A percentile compares a stretch with the other conserved stretches of the same genome.
These are phyloP conservation scores for Gillenia trifoliata DNA, from an alignment of 306 rosid genomes.

Conservation along the genomic window DNA sequence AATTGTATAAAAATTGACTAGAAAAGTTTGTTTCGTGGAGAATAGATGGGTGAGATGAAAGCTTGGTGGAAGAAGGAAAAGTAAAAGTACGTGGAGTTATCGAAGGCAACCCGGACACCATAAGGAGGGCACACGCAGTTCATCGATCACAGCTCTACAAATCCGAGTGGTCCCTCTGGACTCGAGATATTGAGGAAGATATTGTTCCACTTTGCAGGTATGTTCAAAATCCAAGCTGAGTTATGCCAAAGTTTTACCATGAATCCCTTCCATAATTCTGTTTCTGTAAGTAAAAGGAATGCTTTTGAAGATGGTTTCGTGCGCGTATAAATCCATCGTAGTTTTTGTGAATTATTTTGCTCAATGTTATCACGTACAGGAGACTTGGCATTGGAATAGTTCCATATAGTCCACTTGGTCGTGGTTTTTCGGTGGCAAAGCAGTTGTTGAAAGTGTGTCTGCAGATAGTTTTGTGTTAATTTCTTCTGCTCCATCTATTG, in stretches of 20 bases:
- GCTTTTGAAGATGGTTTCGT: neutral
- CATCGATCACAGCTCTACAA: slow-evolving; percentile 71
- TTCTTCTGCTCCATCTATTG: neutral
- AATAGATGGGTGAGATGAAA: slow-evolving; percentile 67
- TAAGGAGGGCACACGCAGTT: slow-evolving; percentile 79
- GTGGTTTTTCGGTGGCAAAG: slow-evolving; percentile 81
- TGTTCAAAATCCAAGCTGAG: neutral
- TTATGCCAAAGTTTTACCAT: neutral
- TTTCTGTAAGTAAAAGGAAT: neutral
- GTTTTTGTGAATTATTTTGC: neutral
- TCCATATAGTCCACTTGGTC: slow-evolving; percentile 77
- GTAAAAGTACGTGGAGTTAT: slow-evolving; percentile 59
- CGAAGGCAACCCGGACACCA: slow-evolving; percentile 77
- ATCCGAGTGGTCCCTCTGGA: slow-evolving; percentile 83
- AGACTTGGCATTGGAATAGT: slow-evolving; percentile 84
- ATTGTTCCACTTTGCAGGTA: slow-evolving; percentile 74
- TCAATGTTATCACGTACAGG: slow-evolving; percentile 28
- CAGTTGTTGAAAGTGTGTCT: slow-evolving; percentile 44
- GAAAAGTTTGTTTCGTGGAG: neutral
- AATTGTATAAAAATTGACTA: neutral
- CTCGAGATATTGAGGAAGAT: slow-evolving; percentile 69
- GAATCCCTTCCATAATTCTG: neutral
- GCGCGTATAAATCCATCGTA: neutral
- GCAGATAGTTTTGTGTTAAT: slow-evolving; percentile 38
- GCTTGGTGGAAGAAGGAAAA: slow-evolving; percentile 77